Conservation (phyloP, 2,329 filamentous ascomycete species). For the Thelonectria discophora region DNA sequence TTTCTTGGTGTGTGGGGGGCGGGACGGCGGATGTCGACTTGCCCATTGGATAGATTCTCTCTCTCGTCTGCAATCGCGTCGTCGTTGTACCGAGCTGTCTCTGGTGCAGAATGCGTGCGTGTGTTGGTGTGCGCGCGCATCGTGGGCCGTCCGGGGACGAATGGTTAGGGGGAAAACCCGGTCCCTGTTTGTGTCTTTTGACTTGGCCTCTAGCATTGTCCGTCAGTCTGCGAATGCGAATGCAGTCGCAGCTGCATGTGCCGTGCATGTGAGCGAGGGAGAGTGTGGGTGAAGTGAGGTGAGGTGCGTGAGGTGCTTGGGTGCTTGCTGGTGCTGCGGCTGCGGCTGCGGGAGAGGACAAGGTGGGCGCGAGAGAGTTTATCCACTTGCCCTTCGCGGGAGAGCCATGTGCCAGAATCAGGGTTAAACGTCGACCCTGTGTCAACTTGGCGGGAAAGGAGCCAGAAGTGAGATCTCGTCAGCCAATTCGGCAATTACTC, state of each 20-base stretch:
- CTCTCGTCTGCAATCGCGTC: constrained; percentile 9
- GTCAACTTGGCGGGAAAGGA: constrained; percentile 1
- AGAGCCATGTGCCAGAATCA: not conserved
- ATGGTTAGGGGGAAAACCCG: constrained; percentile 13
- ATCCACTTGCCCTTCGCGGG: constrained; percentile 16
- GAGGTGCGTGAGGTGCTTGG: not conserved
- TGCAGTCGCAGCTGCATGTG: constrained; percentile 24
- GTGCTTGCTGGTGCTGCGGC: not conserved
- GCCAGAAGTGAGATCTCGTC: not conserved
- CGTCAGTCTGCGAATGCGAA: not conserved
- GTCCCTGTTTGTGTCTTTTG: constrained; percentile 6
- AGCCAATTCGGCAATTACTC: not conserved
- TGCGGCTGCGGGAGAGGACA: constrained; percentile 6
- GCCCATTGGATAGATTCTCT: constrained; percentile 11
- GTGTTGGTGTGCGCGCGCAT: not conserved
- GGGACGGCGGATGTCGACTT: constrained; percentile 1
- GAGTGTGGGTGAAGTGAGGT: constrained; percentile 3
- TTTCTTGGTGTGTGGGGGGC: not conserved
- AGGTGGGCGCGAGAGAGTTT: constrained; percentile 17
- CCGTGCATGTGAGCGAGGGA: constrained; percentile 20
- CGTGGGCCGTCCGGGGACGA: not conserved
- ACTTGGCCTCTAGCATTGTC: constrained; percentile 6
- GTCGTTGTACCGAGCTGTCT: constrained; percentile 15
- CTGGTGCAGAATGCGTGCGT: constrained; percentile 8
- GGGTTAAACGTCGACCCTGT: constrained; percentile 9